Evolutionary conservation across 1,139 yeast species (phyloP), one percentile per base, ranked within the genome.

Genomic region (Hanseniaspora gamundiae): DNA sequence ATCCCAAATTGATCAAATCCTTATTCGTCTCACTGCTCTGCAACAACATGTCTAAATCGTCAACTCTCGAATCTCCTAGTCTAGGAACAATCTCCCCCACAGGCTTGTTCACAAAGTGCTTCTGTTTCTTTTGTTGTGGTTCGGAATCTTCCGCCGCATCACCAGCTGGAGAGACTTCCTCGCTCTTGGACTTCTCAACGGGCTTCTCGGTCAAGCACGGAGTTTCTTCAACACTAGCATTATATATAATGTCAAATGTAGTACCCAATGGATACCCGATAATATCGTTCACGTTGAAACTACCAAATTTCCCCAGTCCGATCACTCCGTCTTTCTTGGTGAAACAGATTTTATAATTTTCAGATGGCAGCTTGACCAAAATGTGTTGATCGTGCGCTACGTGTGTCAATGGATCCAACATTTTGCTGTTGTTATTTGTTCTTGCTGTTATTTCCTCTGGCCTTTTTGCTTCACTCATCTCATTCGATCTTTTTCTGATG

Each of bases 221-320:
- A n/a, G 22, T 36, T 28, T 8, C 17, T 39, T 20, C 27, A 24
- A n/a, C 29, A 35, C 7, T 16, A 28, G 19, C 38, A 48, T 76
- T 79, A 41, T 76, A 83, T 27, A 71, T 58, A 38, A 91, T 82
- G 59, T 91, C 97, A 63, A 91, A 91, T 0, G 94, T 78, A 54
- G 83, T 88, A 1, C 98, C 98, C 54, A 76, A 81, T 4, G 91
- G 83, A 55, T 70, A 80, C 2, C 95, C 96, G 31, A 91, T 58
- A 14, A 91, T 73, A 45, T 77, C 81, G 52, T 80, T 75, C 4
- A 82, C 86, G 38, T 72, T 67, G 61, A 93, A 91, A 1, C 80
- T 68, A 8, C 98, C 99, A 62, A 91, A 93, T 61, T 91, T 91
- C 2, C 98, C 98, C 51, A 93, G 67, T 46, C 77, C 76, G 14